Evolutionary conservation across 2,329 filamentous ascomycete species (phyloP).

Genomic region (Colletotrichum viniferum): DNA sequence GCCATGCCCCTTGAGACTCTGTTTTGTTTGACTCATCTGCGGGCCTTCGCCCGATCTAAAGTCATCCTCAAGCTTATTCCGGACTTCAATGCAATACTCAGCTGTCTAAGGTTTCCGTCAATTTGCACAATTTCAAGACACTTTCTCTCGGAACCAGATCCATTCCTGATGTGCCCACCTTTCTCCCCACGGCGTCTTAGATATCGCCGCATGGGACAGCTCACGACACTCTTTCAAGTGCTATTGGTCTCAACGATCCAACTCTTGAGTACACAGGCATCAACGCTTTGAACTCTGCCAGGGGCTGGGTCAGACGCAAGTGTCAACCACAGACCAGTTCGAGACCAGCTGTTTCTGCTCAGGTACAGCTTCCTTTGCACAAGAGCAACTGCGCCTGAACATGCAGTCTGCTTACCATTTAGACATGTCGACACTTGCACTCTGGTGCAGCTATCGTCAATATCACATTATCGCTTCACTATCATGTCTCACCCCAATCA

Average conservation of each 20-base stretch:
- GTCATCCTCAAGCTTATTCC: background rate
- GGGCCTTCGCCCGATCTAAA: background rate
- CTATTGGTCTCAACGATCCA: background rate
- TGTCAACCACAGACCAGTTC: background rate
- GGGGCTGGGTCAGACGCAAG: background rate
- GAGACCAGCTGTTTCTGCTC: background rate
- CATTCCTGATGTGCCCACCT: background rate
- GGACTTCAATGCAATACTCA: background rate
- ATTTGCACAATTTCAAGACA: background rate
- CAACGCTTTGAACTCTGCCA: background rate
- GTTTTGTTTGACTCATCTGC: background rate
- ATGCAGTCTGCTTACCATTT: background rate
- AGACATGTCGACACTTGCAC: background rate
- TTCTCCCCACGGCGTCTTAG: too few species aligned
- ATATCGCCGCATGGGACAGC: background rate
- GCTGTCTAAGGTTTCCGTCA: background rate
- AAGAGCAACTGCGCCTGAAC: background rate
- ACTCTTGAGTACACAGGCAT: background rate
- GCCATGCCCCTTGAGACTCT: background rate
- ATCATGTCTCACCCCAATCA: background rate
- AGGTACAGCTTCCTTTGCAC: background rate
- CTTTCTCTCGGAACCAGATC: background rate
- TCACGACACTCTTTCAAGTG: background rate
- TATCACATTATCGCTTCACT: background rate
- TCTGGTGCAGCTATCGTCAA: background rate